phyloP scores from a whole-genome alignment of 208 protist genomes.

The Acanthamoeba quina region DNA sequence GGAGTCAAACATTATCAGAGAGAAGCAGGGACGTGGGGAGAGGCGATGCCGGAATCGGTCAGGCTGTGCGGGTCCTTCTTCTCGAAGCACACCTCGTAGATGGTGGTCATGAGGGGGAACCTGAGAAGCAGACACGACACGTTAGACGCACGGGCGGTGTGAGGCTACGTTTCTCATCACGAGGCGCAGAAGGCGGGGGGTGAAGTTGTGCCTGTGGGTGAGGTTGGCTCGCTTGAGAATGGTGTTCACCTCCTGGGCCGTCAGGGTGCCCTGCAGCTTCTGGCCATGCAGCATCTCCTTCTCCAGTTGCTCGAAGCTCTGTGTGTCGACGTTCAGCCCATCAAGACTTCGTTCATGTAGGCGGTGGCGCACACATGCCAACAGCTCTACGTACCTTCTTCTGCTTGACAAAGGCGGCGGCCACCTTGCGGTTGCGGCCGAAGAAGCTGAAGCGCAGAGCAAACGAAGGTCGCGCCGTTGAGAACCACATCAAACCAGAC shows the following conservation, averaged over 20 bases:
- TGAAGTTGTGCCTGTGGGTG: background rate
- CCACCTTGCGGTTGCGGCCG: conserved; percentile 85
- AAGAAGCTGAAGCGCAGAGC: conserved; percentile 56
- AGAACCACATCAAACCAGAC: background rate
- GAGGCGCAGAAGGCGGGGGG: too few relatives aligned
- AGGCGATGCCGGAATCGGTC: background rate
- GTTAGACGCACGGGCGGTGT: too few relatives aligned
- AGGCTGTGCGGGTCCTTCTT: conserved; percentile 8
- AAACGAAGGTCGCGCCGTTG: background rate
- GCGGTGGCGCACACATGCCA: background rate
- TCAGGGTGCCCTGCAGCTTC: conserved; percentile 88
- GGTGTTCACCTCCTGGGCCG: conserved; percentile 83
- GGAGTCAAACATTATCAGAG: background rate
- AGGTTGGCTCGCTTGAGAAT: conserved; percentile 16
- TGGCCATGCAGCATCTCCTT: conserved; percentile 86
- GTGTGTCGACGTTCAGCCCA: background rate
- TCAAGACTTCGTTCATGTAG: background rate
- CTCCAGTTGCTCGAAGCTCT: conserved; percentile 80
- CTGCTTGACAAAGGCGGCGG: conserved; percentile 80
- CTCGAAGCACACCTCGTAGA: conserved; percentile 56
- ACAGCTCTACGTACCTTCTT: conserved; percentile 37
- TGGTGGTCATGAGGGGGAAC: conserved; percentile 20
- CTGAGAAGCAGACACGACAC: background rate
- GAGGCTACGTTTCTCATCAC: too few relatives aligned
- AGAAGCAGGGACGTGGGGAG: background rate